phyloP scores from a whole-genome alignment of 2,329 filamentous ascomycete genomes.

The Trichoderma sp. region DNA sequence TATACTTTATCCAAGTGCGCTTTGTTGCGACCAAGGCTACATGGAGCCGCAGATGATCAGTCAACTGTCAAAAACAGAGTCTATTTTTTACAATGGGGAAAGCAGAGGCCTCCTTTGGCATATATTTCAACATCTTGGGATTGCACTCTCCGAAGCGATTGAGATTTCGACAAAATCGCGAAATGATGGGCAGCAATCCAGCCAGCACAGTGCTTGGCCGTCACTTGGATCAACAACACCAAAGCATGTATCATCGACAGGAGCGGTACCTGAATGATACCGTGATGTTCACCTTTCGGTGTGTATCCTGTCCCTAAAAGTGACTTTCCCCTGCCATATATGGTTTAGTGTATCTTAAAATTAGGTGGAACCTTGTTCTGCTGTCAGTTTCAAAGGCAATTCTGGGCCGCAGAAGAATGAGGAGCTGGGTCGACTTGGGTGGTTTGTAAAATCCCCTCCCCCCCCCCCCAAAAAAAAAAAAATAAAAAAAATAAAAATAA shows the following conservation, averaged over 20 bases:
- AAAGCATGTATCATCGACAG: background rate
- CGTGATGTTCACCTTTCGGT: no score
- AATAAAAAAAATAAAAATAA: no score
- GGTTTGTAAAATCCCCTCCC: no score
- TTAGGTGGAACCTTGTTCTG: background rate
- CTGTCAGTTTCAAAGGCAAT: background rate
- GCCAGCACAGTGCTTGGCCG: background rate
- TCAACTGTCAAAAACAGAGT: background rate
- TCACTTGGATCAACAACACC: background rate
- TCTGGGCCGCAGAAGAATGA: no score
- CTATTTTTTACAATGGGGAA: background rate
- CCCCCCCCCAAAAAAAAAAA: no score
- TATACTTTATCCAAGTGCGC: no score
- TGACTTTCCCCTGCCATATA: constrained; percentile 2
- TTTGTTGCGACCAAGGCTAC: background rate
- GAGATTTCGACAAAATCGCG: background rate
- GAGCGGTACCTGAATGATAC: background rate
- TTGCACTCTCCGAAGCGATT: background rate
- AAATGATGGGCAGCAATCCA: background rate
- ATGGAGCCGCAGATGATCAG: background rate
- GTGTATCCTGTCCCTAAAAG: background rate
- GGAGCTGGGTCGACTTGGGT: no score
- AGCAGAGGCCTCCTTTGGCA: background rate
- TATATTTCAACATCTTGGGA: background rate
- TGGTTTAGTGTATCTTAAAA: background rate